Evolutionary conservation across 176 grass and related monocot species (phyloP), one percentile per base, ranked within the genome.

Genomic region (Zoysia pacifica): DNA sequence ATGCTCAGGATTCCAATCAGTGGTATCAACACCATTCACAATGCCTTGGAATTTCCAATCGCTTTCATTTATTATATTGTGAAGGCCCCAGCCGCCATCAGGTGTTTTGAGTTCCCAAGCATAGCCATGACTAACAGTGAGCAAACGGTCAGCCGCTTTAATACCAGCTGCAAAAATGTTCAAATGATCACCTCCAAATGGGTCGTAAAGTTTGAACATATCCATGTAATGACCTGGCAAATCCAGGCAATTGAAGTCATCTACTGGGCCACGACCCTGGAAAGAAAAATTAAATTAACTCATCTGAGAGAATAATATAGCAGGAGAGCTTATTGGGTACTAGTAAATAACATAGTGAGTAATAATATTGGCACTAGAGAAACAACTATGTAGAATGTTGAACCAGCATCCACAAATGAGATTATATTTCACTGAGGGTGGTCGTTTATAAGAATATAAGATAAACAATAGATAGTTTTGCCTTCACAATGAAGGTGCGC

Each of bases 51-150:
- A 93, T 91, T 94, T 98, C 92, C 92, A 93, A 46, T 91, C 75
- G 47, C 50, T 91, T 65, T 93, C 96, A 67, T 79, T 89, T 48
- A 98, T 91, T 64, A 95, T 89, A 37, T 60, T 81, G 73, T 98
- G 92, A 84, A 98, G 83, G 16, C 92, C 96, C 96, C 96, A 94
- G 43, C 92, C 90, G 18, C 92, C 92, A 87, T 98, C 92, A 65
- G 90, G 61, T 77, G 92, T 94, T 94, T 93, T 98, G 60, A 98
- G 61, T 72, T 93, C 96, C 92, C 92, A 88, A 59, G 96, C 81
- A 89, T 98, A 98, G 73, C 92, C 96, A 83, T 89, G 88, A 65
- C 96, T 98, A 73, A 99, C 92, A 62, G 92, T 95, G 79, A 99
- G 83, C 80, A 99, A 78, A 64, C 88, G 81, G 43, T 95, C 96